These are phyloP conservation scores for Phtheirospermum japonicum DNA, from an alignment of 257 asterid species.

Conservation along the genomic window DNA sequence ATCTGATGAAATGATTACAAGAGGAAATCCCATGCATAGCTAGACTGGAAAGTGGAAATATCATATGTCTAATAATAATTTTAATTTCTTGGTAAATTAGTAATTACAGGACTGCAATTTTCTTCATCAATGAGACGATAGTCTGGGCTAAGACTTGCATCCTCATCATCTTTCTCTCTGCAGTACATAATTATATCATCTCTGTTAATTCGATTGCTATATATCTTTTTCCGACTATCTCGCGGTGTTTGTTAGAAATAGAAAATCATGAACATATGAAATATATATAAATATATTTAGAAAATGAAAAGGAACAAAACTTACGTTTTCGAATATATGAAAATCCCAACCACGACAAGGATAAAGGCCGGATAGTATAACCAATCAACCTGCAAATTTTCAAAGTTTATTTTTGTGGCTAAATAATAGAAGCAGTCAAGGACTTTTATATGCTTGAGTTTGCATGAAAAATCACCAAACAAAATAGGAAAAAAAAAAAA, in stretches of 20 bases:
- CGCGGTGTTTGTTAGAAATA: no score
- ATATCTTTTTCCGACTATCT: no score
- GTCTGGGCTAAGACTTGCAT: slow-evolving; percentile 25
- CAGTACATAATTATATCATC: background rate
- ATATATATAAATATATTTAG: background rate
- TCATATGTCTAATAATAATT: background rate
- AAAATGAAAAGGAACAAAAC: background rate
- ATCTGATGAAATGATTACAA: no score
- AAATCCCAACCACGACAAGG: slow-evolving; percentile 54
- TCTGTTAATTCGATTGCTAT: background rate
- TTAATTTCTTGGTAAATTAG: background rate
- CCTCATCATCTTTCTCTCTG: slow-evolving; percentile 43
- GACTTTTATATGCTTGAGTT: no score
- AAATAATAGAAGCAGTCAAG: no score
- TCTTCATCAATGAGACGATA: slow-evolving; percentile 42
- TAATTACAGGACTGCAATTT: slow-evolving; percentile 22
- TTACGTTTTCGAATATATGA: slow-evolving; percentile 57
- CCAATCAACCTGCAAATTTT: slow-evolving; percentile 63
- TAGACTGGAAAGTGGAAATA: no score
- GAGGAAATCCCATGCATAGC: no score
- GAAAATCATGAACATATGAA: background rate
- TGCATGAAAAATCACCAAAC: background rate
- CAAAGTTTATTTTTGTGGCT: background rate
- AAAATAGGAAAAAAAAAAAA: background rate
- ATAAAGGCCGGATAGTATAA: slow-evolving; percentile 57